These are phyloP conservation scores for Tricholoma sp. DNA, from an alignment of 768 basidiomycete genomes.

Conservation along the genomic window DNA sequence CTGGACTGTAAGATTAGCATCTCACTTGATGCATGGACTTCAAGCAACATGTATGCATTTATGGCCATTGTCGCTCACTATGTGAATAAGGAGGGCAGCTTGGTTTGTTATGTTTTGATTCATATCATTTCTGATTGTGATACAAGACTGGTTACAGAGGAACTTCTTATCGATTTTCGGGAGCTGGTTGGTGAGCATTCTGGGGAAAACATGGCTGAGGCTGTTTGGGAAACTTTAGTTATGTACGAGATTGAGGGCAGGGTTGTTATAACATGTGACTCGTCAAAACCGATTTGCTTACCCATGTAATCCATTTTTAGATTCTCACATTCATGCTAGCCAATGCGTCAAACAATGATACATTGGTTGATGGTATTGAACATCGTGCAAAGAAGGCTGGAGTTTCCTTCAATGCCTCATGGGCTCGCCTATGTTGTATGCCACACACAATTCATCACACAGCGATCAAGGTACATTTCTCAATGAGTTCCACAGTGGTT, in stretches of 20 bases:
- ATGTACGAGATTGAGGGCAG: conserved; percentile 12
- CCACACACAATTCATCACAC: conserved; percentile 1
- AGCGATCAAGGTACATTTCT: conserved; percentile 3
- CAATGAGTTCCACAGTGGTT: no score
- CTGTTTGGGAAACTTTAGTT: conserved; percentile 16
- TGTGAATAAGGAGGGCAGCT: conserved; percentile 16
- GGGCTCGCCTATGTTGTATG: background rate
- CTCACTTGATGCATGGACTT: conserved; percentile 25
- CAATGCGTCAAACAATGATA: conserved; percentile 7
- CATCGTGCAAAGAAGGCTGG: background rate
- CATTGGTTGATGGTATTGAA: conserved; percentile 5
- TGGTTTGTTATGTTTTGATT: conserved; percentile 7
- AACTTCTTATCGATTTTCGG: conserved; percentile 21
- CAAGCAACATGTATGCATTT: conserved; percentile 17
- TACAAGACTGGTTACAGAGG: conserved; percentile 12
- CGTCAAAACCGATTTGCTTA: background rate
- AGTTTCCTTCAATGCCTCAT: background rate
- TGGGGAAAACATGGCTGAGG: conserved; percentile 21
- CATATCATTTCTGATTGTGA: background rate
- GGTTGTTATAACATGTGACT: background rate
- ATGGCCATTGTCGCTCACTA: conserved; percentile 20
- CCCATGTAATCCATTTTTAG: background rate
- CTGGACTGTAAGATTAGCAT: conserved; percentile 8
- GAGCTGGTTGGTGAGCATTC: conserved; percentile 21
- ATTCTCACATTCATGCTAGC: no score